phyloP scores from a whole-genome alignment of 2,329 filamentous ascomycete species.

The Plectosphaerella plurivora region DNA sequence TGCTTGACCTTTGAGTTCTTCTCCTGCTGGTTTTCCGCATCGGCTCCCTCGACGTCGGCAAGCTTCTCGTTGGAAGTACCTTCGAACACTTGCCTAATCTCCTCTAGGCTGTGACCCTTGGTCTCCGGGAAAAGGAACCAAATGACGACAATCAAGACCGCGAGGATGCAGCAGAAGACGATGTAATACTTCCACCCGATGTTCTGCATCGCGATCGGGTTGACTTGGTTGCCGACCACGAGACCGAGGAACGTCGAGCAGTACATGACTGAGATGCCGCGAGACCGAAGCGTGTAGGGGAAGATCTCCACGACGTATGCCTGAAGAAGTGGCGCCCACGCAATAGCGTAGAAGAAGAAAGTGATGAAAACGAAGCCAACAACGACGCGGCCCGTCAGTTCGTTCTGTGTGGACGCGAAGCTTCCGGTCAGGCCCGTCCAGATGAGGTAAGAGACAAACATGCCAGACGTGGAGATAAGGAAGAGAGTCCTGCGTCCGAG shows the following conservation, averaged over 20 bases:
- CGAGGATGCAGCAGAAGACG: constrained; percentile 30
- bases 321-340: constrained; percentile 26
- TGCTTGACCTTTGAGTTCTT: too few species aligned
- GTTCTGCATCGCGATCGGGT: constrained; percentile 30
- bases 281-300: constrained; percentile 14
- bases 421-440: constrained; percentile 29
- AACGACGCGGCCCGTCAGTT: constrained; percentile 18
- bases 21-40: too few species aligned
- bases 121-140: constrained; percentile 33
- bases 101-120: constrained; percentile 22
- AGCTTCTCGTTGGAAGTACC: constrained; percentile 5
- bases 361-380: constrained; percentile 32
- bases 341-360: constrained; percentile 30
- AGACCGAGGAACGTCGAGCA: constrained; percentile 9
- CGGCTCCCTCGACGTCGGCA: not conserved
- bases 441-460: constrained; percentile 29
- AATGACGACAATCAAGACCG: constrained; percentile 22
- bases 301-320: constrained; percentile 22
- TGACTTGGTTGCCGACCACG: constrained; percentile 32
- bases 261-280: constrained; percentile 6
- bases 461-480: constrained; percentile 22
- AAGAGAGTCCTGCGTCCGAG: constrained; percentile 26
- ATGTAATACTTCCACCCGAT: constrained; percentile 36
- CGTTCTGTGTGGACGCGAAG: constrained; percentile 13
- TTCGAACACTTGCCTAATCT: constrained; percentile 24